Evolutionary conservation across 148 eudicot genomes (phyloP).

Genomic region (Amaranthus cruentus): DNA sequence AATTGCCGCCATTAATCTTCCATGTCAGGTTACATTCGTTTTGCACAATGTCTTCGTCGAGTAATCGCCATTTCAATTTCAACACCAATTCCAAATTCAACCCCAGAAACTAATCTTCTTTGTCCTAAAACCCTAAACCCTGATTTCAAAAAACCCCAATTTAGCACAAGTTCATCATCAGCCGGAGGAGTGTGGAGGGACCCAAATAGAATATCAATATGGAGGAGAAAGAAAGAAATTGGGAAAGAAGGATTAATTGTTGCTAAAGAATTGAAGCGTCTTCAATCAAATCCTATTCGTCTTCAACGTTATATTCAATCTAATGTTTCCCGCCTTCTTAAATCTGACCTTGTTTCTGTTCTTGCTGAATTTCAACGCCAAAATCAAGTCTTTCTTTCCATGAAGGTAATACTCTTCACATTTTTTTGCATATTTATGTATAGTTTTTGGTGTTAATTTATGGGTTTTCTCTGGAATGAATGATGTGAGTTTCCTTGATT

Average conservation of each 20-base stretch:
- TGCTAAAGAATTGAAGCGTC: constrained; percentile 84
- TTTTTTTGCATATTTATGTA: background rate
- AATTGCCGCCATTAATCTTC: background rate
- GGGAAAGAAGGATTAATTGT: constrained; percentile 87
- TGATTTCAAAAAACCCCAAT: background rate
- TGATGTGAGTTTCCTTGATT: background rate
- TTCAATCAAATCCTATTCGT: constrained; percentile 56
- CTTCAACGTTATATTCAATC: constrained; percentile 57
- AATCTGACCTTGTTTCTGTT: constrained; percentile 85
- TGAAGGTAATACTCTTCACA: constrained; percentile 40
- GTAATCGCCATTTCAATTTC: constrained; percentile 1
- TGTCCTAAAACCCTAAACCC: constrained; percentile 31
- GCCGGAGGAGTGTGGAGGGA: constrained; percentile 15
- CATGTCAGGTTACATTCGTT: constrained; percentile 7
- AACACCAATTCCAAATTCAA: constrained; percentile 1
- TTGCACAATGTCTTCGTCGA: background rate
- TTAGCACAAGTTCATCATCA: background rate
- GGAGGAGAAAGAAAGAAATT: constrained; percentile 93
- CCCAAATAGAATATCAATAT: constrained; percentile 71
- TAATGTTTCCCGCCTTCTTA: constrained; percentile 70
- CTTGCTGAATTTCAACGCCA: constrained; percentile 91
- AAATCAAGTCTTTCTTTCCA: constrained; percentile 68
- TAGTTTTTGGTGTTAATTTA: background rate
- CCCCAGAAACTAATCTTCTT: background rate
- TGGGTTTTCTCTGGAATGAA: background rate